These are phyloP conservation scores for Candida parachauliodes DNA, from an alignment of 805 yeast genomes.

Conservation along the genomic window DNA sequence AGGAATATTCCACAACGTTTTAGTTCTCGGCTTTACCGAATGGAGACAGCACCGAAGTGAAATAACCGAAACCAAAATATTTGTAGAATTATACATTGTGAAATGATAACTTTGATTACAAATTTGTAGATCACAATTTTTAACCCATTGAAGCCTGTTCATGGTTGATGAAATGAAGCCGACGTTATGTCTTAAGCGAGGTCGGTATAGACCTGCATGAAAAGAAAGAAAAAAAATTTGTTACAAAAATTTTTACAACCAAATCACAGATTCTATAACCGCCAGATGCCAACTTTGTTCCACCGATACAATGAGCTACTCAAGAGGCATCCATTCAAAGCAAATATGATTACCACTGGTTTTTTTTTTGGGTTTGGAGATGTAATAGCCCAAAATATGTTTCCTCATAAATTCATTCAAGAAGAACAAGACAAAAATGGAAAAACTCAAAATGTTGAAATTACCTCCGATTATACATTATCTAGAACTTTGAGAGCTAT, in stretches of 20 bases:
- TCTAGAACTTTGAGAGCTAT: constrained; percentile 34
- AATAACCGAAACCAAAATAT: too few relatives aligned
- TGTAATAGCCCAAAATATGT: constrained; percentile 36
- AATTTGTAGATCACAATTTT: too few relatives aligned
- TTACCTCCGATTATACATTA: constrained; percentile 19
- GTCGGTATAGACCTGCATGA: too few relatives aligned
- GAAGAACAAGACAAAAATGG: constrained; percentile 4
- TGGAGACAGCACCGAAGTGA: too few relatives aligned
- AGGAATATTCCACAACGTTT: too few relatives aligned
- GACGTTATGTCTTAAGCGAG: too few relatives aligned
- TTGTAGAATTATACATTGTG: too few relatives aligned
- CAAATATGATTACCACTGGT: constrained; percentile 56
- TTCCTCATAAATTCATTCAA: constrained; percentile 28
- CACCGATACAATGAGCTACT: constrained; percentile 26
- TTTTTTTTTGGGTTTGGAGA: constrained; percentile 42
- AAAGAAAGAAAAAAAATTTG: constrained; percentile 1
- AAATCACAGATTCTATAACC: not conserved
- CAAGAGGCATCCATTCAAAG: constrained; percentile 45
- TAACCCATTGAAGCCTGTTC: too few relatives aligned
- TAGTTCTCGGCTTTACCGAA: too few relatives aligned
- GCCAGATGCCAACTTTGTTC: constrained; percentile 14
- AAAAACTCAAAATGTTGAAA: constrained; percentile 11
- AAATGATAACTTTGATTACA: too few relatives aligned
- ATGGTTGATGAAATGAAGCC: too few relatives aligned
- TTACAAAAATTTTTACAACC: constrained; percentile 3